phyloP scores from a whole-genome alignment of 2,329 filamentous ascomycete genomes.

The Cladophialophora immunda region DNA sequence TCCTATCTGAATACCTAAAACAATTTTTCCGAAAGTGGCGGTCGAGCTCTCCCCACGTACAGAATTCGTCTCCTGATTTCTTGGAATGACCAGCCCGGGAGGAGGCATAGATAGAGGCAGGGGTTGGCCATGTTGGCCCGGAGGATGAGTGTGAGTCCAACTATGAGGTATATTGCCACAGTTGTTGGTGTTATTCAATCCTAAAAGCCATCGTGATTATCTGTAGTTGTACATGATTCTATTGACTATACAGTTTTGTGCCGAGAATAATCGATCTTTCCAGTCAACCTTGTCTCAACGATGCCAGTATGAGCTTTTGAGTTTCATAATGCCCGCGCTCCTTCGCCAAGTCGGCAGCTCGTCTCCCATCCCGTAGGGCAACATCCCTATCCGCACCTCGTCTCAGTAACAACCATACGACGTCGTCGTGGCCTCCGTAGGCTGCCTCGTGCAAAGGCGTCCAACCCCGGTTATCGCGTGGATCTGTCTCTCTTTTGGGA shows the following conservation, averaged over 20 bases:
- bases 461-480: background rate
- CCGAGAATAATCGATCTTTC: background rate
- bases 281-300: background rate
- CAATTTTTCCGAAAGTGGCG: too few relatives aligned
- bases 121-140: too few relatives aligned
- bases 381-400: background rate
- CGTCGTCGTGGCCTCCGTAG: background rate
- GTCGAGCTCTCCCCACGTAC: too few relatives aligned
- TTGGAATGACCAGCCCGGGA: too few relatives aligned
- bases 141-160: too few relatives aligned
- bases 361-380: background rate
- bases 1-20: too few relatives aligned
- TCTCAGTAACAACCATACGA: slow-evolving; percentile 6
- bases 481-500: background rate
- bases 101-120: too few relatives aligned
- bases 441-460: slow-evolving; percentile 1
- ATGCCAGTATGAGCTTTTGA: background rate
- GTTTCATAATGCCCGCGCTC: background rate
- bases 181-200: too few relatives aligned
- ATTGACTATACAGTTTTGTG: background rate
- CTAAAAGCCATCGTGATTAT: background rate
- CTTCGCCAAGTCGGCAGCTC: background rate
- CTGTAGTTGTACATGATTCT: background rate
- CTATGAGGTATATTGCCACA: too few relatives aligned
- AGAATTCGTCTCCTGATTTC: too few relatives aligned